phyloP scores from a whole-genome alignment of 768 basidiomycete genomes.

The Glaciozyma antarctica region DNA sequence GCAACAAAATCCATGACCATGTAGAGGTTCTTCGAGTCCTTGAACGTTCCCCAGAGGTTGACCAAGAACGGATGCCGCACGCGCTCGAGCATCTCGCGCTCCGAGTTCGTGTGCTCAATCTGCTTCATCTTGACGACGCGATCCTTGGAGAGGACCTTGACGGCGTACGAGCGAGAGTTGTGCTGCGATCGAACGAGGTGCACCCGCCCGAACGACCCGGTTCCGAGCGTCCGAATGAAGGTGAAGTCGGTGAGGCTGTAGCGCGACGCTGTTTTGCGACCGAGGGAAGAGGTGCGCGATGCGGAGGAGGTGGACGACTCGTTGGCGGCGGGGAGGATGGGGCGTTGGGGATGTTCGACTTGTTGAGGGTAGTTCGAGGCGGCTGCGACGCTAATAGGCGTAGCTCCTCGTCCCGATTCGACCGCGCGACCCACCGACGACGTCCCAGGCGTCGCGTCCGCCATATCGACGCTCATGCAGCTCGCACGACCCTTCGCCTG shows the following conservation, averaged over 20 bases:
- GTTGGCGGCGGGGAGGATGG: constrained; percentile 10
- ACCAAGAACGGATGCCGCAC: constrained; percentile 95
- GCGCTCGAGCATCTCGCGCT: constrained; percentile 75
- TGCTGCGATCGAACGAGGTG: constrained; percentile 62
- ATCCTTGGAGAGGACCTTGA: constrained; percentile 50
- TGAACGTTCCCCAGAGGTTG: constrained; percentile 84
- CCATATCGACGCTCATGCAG: constrained; percentile 20
- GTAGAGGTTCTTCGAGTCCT: constrained; percentile 92
- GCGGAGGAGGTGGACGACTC: constrained; percentile 14
- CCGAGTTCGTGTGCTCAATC: constrained; percentile 96
- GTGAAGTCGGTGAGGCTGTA: constrained; percentile 35
- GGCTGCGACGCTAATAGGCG: background rate
- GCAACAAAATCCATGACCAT: constrained; percentile 66
- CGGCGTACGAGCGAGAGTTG: constrained; percentile 55
- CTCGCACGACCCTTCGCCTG: constrained; percentile 8
- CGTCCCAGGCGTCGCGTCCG: background rate
- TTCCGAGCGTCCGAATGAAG: constrained; percentile 48
- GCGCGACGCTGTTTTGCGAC: constrained; percentile 34
- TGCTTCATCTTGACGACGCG: constrained; percentile 61
- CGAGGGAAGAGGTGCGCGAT: constrained; percentile 27
- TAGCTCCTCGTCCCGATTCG: constrained; percentile 1
- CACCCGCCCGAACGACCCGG: constrained; percentile 92
- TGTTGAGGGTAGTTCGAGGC: background rate
- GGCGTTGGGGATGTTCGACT: background rate
- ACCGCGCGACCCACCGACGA: too few relatives aligned